These are phyloP conservation scores for Carex arenaria DNA, from an alignment of 202 grass and related monocot genomes.

Conservation along the genomic window DNA sequence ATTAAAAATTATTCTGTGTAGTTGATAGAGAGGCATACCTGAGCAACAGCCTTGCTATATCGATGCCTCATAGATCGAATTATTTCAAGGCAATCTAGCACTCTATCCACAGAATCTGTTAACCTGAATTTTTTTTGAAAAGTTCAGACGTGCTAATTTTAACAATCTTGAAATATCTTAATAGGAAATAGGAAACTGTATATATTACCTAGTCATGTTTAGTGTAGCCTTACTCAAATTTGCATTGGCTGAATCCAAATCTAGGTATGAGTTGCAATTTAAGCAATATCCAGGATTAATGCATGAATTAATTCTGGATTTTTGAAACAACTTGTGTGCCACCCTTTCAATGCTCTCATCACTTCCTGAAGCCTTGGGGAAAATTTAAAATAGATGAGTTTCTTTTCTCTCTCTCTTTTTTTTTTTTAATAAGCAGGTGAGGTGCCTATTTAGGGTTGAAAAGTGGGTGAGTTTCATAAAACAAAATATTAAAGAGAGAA, in stretches of 20 bases:
- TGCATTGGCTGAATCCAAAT: conserved; percentile 41
- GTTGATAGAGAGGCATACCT: conserved; percentile 36
- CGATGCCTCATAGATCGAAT: conserved; percentile 64
- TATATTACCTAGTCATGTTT: conserved; percentile 46
- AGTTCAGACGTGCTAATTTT: neutral
- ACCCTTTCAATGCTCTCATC: conserved; percentile 44
- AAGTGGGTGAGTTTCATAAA: conserved; percentile 5
- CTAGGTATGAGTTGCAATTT: conserved; percentile 49
- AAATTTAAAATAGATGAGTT: conserved; percentile 23
- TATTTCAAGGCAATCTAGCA: conserved; percentile 48
- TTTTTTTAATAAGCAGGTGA: neutral
- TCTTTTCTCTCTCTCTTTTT: neutral
- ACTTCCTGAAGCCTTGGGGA: conserved; percentile 33
- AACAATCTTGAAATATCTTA: neutral
- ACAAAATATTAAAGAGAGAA: conserved; percentile 10
- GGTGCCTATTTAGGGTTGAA: too few relatives aligned
- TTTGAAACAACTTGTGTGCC: conserved; percentile 38
- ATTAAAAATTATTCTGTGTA: neutral
- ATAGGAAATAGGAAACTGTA: neutral
- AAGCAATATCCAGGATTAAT: conserved; percentile 71
- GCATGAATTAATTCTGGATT: conserved; percentile 27
- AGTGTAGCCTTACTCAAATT: conserved; percentile 37
- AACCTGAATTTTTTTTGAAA: conserved; percentile 32
- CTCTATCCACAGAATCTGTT: conserved; percentile 42
- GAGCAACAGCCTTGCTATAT: conserved; percentile 74